Evolutionary conservation across 176 grass and related monocot species (phyloP).

Genomic region (Alloteropsis semialata): DNA sequence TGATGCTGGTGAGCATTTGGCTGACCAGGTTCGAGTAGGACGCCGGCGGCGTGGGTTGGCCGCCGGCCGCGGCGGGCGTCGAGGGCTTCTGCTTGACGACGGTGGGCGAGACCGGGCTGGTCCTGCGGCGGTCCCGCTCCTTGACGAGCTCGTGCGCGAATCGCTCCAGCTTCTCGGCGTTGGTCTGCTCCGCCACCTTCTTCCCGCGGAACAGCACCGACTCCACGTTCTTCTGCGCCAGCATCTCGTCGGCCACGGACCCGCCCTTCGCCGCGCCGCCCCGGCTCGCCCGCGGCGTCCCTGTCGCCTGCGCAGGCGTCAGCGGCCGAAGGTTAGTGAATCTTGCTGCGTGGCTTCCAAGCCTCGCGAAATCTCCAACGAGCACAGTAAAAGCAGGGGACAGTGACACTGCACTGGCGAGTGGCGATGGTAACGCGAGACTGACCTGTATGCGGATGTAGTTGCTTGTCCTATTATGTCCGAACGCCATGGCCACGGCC

Average conservation of each 20-base stretch:
- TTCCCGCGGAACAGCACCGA: conserved; percentile 79
- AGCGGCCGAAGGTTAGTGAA: neutral
- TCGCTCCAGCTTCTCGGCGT: conserved; percentile 78
- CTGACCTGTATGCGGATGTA: conserved; percentile 91
- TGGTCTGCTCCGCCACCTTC: conserved; percentile 72
- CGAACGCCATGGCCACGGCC: conserved; percentile 95
- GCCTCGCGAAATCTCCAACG: neutral
- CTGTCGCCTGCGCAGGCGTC: conserved; percentile 10
- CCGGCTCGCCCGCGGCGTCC: neutral
- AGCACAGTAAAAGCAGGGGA: neutral
- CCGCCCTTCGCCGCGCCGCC: neutral
- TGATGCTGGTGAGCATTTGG: conserved; percentile 69
- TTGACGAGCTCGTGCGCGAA: conserved; percentile 74
- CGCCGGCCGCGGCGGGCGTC: neutral
- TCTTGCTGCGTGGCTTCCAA: neutral
- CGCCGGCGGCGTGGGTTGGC: conserved; percentile 11
- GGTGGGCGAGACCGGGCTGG: conserved; percentile 9
- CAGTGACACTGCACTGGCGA: neutral
- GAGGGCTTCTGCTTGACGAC: conserved; percentile 42
- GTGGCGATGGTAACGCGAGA: neutral
- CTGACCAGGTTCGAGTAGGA: conserved; percentile 77
- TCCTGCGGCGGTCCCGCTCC: conserved; percentile 61
- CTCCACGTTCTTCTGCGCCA: conserved; percentile 76
- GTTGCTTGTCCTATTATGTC: conserved; percentile 75
- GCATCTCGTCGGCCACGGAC: conserved; percentile 57